Evolutionary conservation across 139 green algal species (phyloP).

Genomic region (Pseudopediastrum boryanum): DNA sequence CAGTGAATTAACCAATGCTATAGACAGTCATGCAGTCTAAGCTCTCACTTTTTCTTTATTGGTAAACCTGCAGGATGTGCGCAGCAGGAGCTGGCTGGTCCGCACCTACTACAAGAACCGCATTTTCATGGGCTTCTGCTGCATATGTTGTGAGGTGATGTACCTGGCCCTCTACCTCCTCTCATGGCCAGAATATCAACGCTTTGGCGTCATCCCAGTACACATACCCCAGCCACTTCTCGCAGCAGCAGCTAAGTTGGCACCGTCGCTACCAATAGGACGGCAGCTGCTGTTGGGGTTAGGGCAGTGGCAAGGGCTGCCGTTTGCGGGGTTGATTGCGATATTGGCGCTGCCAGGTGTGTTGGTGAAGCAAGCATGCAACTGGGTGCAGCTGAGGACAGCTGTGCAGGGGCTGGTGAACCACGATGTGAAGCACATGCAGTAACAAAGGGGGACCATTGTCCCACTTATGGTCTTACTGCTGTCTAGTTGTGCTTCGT

Average conservation of each 20-base stretch:
- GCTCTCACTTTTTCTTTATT: no score
- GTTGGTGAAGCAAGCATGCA: conserved; percentile 78
- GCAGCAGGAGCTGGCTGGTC: conserved; percentile 75
- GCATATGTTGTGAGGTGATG: conserved; percentile 83
- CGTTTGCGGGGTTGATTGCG: conserved; percentile 46
- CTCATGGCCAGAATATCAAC: conserved; percentile 39
- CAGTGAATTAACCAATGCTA: no score
- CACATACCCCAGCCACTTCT: conserved; percentile 30
- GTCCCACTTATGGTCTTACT: no score
- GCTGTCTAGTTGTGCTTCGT: no score
- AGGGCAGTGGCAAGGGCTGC: conserved; percentile 25
- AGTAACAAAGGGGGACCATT: no score
- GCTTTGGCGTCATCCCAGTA: conserved; percentile 47
- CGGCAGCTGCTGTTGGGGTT: not conserved
- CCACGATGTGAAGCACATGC: conserved; percentile 43
- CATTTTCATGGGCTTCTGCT: conserved; percentile 98
- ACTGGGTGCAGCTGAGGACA: conserved; percentile 74
- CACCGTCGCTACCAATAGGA: no score
- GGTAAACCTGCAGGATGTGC: conserved; percentile 64
- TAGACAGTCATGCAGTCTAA: no score
- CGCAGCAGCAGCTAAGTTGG: not conserved
- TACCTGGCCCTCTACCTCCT: conserved; percentile 61
- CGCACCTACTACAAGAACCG: conserved; percentile 89
- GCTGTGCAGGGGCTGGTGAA: conserved; percentile 57
- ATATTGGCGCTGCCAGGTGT: conserved; percentile 60